Conservation (phyloP, 768 basidiomycete genomes). For the Rhizopogon vulgaris region DNA sequence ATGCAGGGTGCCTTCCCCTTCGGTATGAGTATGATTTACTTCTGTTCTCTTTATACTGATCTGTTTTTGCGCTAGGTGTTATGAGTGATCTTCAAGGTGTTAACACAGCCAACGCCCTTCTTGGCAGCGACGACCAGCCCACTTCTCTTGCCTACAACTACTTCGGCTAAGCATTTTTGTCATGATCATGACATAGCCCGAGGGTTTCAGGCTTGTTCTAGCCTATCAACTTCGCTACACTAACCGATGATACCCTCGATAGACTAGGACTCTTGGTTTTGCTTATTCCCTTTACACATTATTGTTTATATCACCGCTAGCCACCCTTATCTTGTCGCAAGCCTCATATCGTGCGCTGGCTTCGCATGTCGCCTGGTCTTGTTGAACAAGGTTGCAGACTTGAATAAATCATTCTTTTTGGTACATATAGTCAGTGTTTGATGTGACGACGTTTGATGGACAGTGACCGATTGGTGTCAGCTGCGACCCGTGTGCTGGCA, state of each 20-base stretch:
- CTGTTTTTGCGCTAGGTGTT: conserved; percentile 32
- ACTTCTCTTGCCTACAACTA: conserved; percentile 47
- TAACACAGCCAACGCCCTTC: conserved; percentile 46
- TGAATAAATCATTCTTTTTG: not conserved
- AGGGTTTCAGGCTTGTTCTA: conserved; percentile 1
- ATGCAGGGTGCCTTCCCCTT: conserved; percentile 47
- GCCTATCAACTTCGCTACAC: conserved; percentile 2
- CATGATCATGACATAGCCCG: not conserved
- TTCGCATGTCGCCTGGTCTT: conserved; percentile 15
- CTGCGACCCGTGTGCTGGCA: too few species aligned
- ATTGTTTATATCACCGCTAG: conserved; percentile 2
- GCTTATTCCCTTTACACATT: conserved; percentile 10
- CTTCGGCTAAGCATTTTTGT: conserved; percentile 27
- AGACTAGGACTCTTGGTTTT: conserved; percentile 13
- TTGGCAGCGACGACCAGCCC: conserved; percentile 39
- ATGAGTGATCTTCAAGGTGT: conserved; percentile 55
- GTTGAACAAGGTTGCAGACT: conserved; percentile 16
- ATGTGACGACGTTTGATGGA: too few species aligned
- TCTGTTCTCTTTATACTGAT: conserved; percentile 5
- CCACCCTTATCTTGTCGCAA: conserved; percentile 2
- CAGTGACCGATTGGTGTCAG: too few species aligned
- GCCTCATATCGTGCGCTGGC: conserved; percentile 17
- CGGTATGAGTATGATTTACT: conserved; percentile 37
- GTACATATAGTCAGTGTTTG: too few species aligned
- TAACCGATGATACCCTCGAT: conserved; percentile 1